Conservation (phyloP, 192 early-diverging fungal genomes). For the Lobulomyces angularis region DNA sequence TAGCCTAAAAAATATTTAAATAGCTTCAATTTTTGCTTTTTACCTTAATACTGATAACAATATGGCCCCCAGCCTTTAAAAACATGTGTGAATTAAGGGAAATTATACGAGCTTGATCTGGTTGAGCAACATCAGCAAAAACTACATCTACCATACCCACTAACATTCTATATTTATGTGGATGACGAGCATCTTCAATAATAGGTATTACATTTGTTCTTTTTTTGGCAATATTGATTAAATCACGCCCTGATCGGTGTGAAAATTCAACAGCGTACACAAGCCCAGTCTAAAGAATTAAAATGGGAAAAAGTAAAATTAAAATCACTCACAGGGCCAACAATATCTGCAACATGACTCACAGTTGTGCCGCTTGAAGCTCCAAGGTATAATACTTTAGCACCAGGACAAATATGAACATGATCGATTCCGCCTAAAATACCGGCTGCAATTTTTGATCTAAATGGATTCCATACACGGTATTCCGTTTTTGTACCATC, state of each 20-base stretch:
- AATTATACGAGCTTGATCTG: constrained; percentile 99
- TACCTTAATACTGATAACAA: constrained; percentile 96
- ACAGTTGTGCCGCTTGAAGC: constrained; percentile 90
- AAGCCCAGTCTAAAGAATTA: constrained; percentile 55
- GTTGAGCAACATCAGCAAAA: constrained; percentile 98
- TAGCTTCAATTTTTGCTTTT: neutral
- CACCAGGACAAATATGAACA: constrained; percentile 86
- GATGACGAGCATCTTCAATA: constrained; percentile 98
- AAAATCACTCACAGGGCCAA: constrained; percentile 59
- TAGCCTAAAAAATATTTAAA: constrained; percentile 40
- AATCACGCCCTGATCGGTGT: constrained; percentile 93
- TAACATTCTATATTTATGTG: constrained; percentile 99
- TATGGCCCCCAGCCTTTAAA: constrained; percentile 91
- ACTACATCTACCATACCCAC: constrained; percentile 97
- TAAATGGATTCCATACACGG: constrained; percentile 99
- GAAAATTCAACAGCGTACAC: constrained; percentile 99
- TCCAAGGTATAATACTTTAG: constrained; percentile 96
- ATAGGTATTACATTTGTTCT: constrained; percentile 98
- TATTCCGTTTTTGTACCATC: constrained; percentile 96
- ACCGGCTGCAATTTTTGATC: constrained; percentile 96
- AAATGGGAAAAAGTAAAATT: constrained; percentile 1
- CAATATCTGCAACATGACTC: constrained; percentile 93
- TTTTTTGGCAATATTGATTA: constrained; percentile 99
- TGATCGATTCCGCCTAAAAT: constrained; percentile 92
- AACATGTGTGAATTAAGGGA: constrained; percentile 94